These are phyloP conservation scores for Lasiosphaeria hispida DNA, from an alignment of 495 filamentous ascomycete species.

Conservation along the genomic window DNA sequence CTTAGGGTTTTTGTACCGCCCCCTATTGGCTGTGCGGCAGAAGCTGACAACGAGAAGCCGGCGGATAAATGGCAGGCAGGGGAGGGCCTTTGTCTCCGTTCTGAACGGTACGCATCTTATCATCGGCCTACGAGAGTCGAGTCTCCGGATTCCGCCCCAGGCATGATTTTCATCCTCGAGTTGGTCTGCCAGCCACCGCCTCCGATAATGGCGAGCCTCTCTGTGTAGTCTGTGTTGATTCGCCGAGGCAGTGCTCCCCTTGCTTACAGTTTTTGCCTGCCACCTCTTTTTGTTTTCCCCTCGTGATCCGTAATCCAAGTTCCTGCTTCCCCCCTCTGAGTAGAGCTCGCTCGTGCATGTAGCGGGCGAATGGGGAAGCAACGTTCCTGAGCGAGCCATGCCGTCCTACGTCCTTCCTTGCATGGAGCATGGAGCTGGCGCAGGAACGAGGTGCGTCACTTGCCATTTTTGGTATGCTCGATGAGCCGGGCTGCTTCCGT, in stretches of 20 bases:
- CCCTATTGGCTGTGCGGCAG: slow-evolving; percentile 8
- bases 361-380: slow-evolving; percentile 9
- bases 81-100: slow-evolving; percentile 5
- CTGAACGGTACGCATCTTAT: slow-evolving; percentile 3
- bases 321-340: slow-evolving; percentile 4
- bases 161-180: slow-evolving; percentile 6
- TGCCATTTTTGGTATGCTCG: slow-evolving; percentile 22
- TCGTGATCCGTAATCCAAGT: slow-evolving; percentile 17
- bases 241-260: not conserved
- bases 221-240: slow-evolving; percentile 1
- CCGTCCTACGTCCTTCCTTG: slow-evolving; percentile 18
- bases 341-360: slow-evolving; percentile 6
- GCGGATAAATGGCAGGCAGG: slow-evolving; percentile 21
- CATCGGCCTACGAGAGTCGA: slow-evolving; percentile 1
- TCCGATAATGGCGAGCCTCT: slow-evolving; percentile 1
- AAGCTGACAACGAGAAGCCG: slow-evolving; percentile 16
- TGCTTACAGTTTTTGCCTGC: slow-evolving; percentile 4
- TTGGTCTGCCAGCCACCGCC: slow-evolving; percentile 4
- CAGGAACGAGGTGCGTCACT: slow-evolving; percentile 19
- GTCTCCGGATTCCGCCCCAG: slow-evolving; percentile 9
- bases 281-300: slow-evolving; percentile 3
- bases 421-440: slow-evolving; percentile 23
- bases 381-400: slow-evolving; percentile 16
- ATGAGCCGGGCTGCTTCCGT: slow-evolving; percentile 22
- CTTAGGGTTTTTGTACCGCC: slow-evolving; percentile 11